Percentiles rank a stretch among this genome's conserved stretches.
Evolutionary conservation across 352 stramenopile genomes (phyloP).

Genomic region (Phytopythium litorale): DNA sequence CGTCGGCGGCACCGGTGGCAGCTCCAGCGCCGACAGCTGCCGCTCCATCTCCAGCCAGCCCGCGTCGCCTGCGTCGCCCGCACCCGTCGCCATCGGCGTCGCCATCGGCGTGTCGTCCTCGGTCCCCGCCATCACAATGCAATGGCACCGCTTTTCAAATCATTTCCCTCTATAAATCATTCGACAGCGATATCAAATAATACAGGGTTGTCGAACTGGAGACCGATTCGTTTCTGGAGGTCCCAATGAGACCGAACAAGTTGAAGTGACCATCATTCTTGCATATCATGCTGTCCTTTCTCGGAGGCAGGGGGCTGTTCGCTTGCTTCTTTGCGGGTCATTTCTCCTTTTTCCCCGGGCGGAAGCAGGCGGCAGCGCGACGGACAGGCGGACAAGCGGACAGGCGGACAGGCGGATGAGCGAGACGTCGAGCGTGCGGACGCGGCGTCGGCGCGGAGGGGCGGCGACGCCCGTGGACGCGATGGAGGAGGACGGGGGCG

Average conservation of each 20-base stretch:
- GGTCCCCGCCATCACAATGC: conserved; percentile 2
- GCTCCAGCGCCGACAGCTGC: conserved; percentile 39
- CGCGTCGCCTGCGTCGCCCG: not conserved
- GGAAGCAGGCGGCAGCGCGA: too few relatives aligned
- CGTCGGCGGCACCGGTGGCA: conserved; percentile 62
- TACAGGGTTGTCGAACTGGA: not conserved
- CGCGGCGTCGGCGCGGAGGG: conserved; percentile 27
- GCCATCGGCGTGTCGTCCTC: conserved; percentile 6
- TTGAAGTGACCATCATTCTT: conserved; percentile 58
- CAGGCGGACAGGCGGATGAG: conserved; percentile 56
- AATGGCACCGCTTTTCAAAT: not conserved
- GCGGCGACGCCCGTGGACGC: conserved; percentile 34
- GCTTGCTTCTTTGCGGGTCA: not conserved
- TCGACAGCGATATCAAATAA: too few relatives aligned
- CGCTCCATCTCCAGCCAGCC: conserved; percentile 64
- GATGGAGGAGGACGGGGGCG: conserved; percentile 36
- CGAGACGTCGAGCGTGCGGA: conserved; percentile 63
- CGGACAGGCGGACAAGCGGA: conserved; percentile 14
- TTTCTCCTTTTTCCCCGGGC: not conserved
- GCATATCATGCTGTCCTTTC: conserved; percentile 1
- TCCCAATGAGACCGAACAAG: conserved; percentile 14
- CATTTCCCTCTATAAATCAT: not conserved
- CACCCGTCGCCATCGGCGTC: not conserved
- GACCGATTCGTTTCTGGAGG: conserved; percentile 16
- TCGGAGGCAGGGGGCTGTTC: not conserved